A percentile compares a stretch with the other conserved stretches of the same genome.
Evolutionary conservation across 2,329 filamentous ascomycete species (phyloP).

Genomic region (Diaporthe sp.): DNA sequence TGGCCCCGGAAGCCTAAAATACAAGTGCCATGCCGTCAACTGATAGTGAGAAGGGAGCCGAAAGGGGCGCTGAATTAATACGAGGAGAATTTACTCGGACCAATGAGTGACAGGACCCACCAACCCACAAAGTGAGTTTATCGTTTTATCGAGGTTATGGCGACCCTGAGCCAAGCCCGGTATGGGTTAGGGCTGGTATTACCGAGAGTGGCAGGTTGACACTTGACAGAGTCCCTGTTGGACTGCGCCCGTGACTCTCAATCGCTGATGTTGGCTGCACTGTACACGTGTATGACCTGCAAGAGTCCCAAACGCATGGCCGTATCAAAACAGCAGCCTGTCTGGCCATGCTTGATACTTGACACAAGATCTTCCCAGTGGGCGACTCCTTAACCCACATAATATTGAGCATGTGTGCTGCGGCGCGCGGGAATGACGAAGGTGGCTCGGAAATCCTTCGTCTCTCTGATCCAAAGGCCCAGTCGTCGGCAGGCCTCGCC

Average conservation of each 20-base stretch:
- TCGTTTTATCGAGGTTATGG: neutral
- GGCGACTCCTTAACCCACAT: neutral
- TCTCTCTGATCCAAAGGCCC: neutral
- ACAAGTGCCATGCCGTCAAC: neutral
- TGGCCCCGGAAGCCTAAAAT: constrained; percentile 7
- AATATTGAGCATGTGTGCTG: neutral
- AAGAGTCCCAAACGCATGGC: neutral
- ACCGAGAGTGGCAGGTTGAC: constrained; percentile 8
- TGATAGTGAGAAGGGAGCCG: neutral
- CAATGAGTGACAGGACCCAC: neutral
- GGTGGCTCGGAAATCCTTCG: neutral
- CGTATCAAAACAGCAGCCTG: neutral
- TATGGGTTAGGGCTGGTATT: neutral
- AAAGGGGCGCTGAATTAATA: neutral
- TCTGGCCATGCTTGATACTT: neutral
- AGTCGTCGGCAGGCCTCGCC: neutral
- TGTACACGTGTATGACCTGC: neutral
- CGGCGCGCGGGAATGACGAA: neutral
- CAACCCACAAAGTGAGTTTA: neutral
- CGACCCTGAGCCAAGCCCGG: neutral
- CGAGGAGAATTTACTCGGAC: neutral
- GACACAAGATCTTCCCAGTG: neutral
- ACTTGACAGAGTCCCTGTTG: neutral
- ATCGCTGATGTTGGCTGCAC: neutral
- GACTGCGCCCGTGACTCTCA: constrained; percentile 15